Evolutionary conservation across 345 rosid genomes (phyloP), one percentile per base, ranked within the genome.

Genomic region (Combretum micranthum): DNA sequence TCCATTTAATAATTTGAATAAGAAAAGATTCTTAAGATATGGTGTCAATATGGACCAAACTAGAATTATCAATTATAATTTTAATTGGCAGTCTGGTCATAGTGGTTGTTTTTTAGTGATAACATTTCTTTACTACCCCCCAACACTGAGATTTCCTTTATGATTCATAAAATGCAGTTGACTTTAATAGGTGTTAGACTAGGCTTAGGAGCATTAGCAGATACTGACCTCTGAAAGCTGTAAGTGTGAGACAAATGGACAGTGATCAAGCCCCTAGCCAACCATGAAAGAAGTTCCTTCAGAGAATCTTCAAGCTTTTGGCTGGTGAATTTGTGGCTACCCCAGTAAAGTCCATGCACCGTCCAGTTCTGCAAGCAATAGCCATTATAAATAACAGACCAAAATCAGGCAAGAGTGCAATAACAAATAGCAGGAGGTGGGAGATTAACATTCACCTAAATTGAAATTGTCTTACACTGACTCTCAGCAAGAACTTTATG

Each of bases 261-360:
- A 1, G 73, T 82, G 69, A 93, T 83, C 66, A 73, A 61, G 49
- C 91, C 96, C 69, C 55, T 80, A 3, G 75, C 67, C 72, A 83
- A 62, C 99, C 96, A 93, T 52, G 85, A 85, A 42, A 93, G 85
- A 49, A 87, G 79, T 76, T 86, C 99, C 52, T 32, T 74, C 19
- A 85, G 52, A 47, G 97, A 88, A 60, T 85, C 93, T 66, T 80
- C 73, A 25, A 86, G 86, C 82, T 56, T 1, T 60, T 0, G 94
- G 94, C 42, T 49, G 78, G 64, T 86, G 88, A 62, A 76, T 65
- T 42, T 72, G 70, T 89, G 74, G 83, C 95, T 89, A 15, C 94
- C 95, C 97, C 97, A 86, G 69, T 86, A 89, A 59, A 93, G 91
- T 64, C 99, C 98, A 57, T 92, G 98, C 47, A 92, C 77, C 0